Evolutionary conservation across 1,284 basidiomycete species (phyloP).

Genomic region (Ustilago shanxiensis): DNA sequence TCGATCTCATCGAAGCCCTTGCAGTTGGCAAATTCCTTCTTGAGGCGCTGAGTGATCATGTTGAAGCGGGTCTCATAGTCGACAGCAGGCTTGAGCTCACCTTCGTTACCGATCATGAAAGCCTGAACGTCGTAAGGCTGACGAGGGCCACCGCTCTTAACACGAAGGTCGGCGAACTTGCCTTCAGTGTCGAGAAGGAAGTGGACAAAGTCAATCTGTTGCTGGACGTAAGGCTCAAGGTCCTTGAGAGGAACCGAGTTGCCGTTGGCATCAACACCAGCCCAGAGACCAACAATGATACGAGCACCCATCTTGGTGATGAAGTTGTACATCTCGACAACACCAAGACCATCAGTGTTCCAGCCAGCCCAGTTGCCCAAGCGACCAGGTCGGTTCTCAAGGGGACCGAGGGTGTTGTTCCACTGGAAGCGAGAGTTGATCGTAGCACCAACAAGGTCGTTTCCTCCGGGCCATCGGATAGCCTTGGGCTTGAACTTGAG

Average conservation of each 20-base stretch:
- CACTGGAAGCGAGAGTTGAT: conserved; percentile 77
- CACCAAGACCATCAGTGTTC: conserved; percentile 73
- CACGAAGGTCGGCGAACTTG: conserved; percentile 36
- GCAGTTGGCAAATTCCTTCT: conserved; percentile 76
- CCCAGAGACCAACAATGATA: conserved; percentile 79
- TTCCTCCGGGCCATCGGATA: conserved; percentile 79
- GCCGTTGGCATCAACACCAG: conserved; percentile 71
- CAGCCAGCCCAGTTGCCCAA: conserved; percentile 74
- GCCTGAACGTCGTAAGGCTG: conserved; percentile 76
- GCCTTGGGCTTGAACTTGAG: conserved; percentile 77
- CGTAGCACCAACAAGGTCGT: conserved; percentile 74
- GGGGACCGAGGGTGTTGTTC: conserved; percentile 76
- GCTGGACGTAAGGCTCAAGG: conserved; percentile 77
- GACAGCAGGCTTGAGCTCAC: conserved; percentile 63
- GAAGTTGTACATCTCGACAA: conserved; percentile 78
- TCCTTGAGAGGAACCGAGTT: conserved; percentile 73
- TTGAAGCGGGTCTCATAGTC: conserved; percentile 77
- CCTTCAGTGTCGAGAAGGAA: conserved; percentile 50
- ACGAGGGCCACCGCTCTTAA: conserved; percentile 41
- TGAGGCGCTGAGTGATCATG: conserved; percentile 74
- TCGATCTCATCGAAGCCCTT: conserved; percentile 53
- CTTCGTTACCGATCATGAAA: conserved; percentile 76
- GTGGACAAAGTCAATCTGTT: conserved; percentile 51
- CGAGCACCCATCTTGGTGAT: conserved; percentile 74
- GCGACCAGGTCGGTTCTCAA: conserved; percentile 73